Conservation (phyloP, 352 stramenopile genomes). For the Globisporangium polare region DNA sequence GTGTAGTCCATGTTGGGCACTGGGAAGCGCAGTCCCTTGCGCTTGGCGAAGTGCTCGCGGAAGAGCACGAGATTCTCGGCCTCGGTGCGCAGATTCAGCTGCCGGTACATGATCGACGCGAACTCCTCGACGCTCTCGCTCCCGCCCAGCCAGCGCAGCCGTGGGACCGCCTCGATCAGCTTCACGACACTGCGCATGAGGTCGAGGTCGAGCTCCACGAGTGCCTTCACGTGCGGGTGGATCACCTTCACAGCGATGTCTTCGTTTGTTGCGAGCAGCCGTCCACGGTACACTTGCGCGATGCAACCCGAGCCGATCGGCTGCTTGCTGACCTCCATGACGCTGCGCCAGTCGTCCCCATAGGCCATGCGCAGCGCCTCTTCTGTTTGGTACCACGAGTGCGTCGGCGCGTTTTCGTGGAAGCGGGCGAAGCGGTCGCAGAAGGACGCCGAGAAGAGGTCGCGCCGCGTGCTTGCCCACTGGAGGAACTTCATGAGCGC, state of each 20-base stretch:
- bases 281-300: constrained; percentile 92
- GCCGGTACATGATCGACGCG: constrained; percentile 78
- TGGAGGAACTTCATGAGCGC: constrained; percentile 95
- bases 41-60: constrained; percentile 63
- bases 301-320: constrained; percentile 92
- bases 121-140: constrained; percentile 86
- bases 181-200: constrained; percentile 60
- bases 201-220: constrained; percentile 88
- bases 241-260: constrained; percentile 92
- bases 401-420: constrained; percentile 83
- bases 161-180: constrained; percentile 58
- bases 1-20: constrained; percentile 64
- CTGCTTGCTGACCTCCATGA: constrained; percentile 47
- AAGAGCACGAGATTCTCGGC: constrained; percentile 86
- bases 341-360: constrained; percentile 69
- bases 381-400: constrained; percentile 89
- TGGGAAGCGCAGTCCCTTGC: constrained; percentile 65
- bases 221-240: constrained; percentile 85
- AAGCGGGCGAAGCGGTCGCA: constrained; percentile 90
- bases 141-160: constrained; percentile 65
- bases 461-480: constrained; percentile 92
- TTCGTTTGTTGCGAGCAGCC: constrained; percentile 52
- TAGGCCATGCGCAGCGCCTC: constrained; percentile 79
- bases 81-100: constrained; percentile 92
- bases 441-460: constrained; percentile 90